Base-by-base conservation (phyloP, 2,329 filamentous ascomycete species). In the Epichloe aotearoae region DNA sequence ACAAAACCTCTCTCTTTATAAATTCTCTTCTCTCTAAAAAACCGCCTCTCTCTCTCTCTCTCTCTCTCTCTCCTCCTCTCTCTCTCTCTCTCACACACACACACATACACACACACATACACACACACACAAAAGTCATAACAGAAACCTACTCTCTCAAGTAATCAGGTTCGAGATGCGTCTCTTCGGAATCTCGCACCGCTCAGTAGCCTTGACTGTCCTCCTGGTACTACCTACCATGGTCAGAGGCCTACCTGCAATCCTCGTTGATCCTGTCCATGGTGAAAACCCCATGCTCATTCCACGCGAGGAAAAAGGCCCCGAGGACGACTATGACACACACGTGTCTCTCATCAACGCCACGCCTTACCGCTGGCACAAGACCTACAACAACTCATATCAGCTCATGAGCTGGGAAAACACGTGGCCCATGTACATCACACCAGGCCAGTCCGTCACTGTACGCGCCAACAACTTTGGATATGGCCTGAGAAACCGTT, bases 341-440 rank as follows among this genome's bases (percentile, higher is more conserved):
- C 51, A 46, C 45, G 49, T 66, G 36, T 54, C 51, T 2, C 50
- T 67, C 44, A 53, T 66, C 59, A 67, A 67, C 50, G 59, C 57
- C n/a, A 66, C 62, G 5, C 65, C 65, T 3, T 66, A 64, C 53
- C 51, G 44, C 30, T 67, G 63, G 64, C 38, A 42, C 6, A 57
- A 49, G 41, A 55, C 43, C 0, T 57, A 55, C 53, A 51, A 50
- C 1, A 50, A 55, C 49, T 46, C 49, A 0, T 60, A 62, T 44
- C 57, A 61, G 43, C 45, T 61, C 37, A 1, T 10, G 4, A 12
- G 41, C 4, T 64, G 62, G 61, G 26, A 55, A 3, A 20, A 42
- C 6, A 5, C 23, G 3, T 63, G 61, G 57, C 61, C 62, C 2
- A 17, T 54, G n/a, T 51, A 50, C 46, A 60, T 67, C 26, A 10